Evolutionary conservation across 345 rosid genomes (phyloP), one percentile per base, ranked within the genome.

Genomic region (Eucalyptus paniculata): DNA sequence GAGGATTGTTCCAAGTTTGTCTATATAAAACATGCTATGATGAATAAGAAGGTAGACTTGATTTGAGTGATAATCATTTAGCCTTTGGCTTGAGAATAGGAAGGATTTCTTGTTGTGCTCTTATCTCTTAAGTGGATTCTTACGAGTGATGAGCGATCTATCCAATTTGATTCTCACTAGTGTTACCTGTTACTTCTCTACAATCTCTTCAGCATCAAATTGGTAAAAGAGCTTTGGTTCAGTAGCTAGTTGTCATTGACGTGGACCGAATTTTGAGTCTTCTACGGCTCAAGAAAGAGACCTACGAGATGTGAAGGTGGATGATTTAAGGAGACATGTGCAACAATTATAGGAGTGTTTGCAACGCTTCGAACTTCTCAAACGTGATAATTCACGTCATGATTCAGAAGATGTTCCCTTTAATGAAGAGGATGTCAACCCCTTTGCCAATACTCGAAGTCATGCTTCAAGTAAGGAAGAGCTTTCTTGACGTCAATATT

Each of bases 191-290:
- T 62, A 62, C 34, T 62, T 62, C 18, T 30, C 18, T 7, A 4
- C 5, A 30, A 4, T 62, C 9, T 30, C 9, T 30, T 1, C 0
- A 0, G 1, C 5, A 0, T 62, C 72, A 62, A 65, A n/a, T 65
- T 14, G 19, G 37, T 65, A 28, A 3, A 1, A 60, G 10, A 30
- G 19, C 62, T 56, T 56, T 56, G 28, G 19, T 15, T 65, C 10
- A 4, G 2, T n/a, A 0, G 18, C 3, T 30, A 14, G 72, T 65
- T 30, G 37, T n/a, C 34, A n/a, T 65, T 1, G 3, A n/a, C 0
- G 1, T 26, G n/a, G 67, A 12, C 67, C 67, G 12, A 60, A 60
- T 12, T 1, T 60, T 60, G 32, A 60, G 67, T 60, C 8, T 60
- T 60, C 32, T 28, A 60, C 16, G 1, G 1, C 16, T 28, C 2